Conservation (phyloP, 176 grass and related monocot genomes). For the Cymbopogon citratus region DNA sequence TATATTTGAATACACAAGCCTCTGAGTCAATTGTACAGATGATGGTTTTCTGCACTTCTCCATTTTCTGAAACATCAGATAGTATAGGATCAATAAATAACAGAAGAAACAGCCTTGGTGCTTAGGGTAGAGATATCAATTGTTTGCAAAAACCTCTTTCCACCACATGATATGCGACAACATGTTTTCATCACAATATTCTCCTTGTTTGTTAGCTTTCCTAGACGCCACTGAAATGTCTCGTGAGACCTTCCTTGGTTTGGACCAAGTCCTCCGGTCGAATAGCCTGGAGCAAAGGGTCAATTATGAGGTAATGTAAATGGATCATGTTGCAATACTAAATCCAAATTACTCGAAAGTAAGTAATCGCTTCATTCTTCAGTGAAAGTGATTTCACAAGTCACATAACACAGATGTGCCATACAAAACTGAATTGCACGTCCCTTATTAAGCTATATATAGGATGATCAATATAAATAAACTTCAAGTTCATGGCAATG, state of each 20-base stretch:
- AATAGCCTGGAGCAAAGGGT: conserved; percentile 41
- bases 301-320: conserved; percentile 6
- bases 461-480: neutral
- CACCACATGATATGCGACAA: conserved; percentile 79
- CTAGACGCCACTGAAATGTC: conserved; percentile 36
- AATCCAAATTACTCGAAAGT: neutral
- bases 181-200: conserved; percentile 45
- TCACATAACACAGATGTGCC: neutral
- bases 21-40: conserved; percentile 66
- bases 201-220: conserved; percentile 47
- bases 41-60: conserved; percentile 79
- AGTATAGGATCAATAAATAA: neutral
- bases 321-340: neutral
- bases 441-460: neutral
- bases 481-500: neutral
- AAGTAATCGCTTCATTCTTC: neutral
- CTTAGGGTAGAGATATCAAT: neutral
- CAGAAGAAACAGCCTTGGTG: neutral
- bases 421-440: neutral
- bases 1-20: conserved; percentile 80
- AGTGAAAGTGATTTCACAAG: neutral
- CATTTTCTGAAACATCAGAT: conserved; percentile 65
- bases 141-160: conserved; percentile 74
- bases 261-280: conserved; percentile 47
- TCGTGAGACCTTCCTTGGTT: conserved; percentile 38